Conservation (phyloP, 2,329 filamentous ascomycete species). For the Phaeosphaeria sp. region DNA sequence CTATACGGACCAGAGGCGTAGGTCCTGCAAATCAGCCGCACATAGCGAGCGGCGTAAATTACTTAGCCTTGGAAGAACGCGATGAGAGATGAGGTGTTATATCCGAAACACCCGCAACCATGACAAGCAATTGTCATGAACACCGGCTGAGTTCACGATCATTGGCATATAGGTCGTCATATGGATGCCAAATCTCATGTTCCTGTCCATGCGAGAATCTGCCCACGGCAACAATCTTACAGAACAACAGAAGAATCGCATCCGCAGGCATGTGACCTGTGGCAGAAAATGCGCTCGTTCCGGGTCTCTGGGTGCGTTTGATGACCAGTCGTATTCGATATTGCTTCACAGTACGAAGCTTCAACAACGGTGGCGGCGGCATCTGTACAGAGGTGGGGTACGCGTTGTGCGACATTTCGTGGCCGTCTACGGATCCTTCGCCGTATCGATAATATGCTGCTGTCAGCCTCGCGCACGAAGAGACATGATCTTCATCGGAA, state of each 20-base stretch:
- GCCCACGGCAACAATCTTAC: background rate
- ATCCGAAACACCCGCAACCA: slow-evolving; percentile 28
- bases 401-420: background rate
- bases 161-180: background rate
- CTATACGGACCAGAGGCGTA: slow-evolving; percentile 17
- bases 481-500: background rate
- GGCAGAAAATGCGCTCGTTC: background rate
- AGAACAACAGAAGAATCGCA: too few relatives aligned
- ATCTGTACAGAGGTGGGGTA: background rate
- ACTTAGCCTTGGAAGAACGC: slow-evolving; percentile 10
- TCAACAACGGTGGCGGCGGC: slow-evolving; percentile 3
- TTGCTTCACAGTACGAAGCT: slow-evolving; percentile 5
- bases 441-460: background rate
- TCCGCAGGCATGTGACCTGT: too few relatives aligned
- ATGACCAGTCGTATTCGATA: slow-evolving; percentile 12
- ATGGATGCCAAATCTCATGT: background rate
- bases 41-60: slow-evolving; percentile 22
- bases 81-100: slow-evolving; percentile 23
- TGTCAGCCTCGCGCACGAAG: background rate
- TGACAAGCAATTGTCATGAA: background rate
- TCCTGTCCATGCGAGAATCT: background rate
- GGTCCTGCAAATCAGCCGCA: slow-evolving; percentile 19
- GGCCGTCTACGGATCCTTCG: background rate
- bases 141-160: background rate
- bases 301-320: slow-evolving; percentile 1